Evolutionary conservation across 1,284 basidiomycete genomes (phyloP).

Genomic region (Fomes fomentarius): DNA sequence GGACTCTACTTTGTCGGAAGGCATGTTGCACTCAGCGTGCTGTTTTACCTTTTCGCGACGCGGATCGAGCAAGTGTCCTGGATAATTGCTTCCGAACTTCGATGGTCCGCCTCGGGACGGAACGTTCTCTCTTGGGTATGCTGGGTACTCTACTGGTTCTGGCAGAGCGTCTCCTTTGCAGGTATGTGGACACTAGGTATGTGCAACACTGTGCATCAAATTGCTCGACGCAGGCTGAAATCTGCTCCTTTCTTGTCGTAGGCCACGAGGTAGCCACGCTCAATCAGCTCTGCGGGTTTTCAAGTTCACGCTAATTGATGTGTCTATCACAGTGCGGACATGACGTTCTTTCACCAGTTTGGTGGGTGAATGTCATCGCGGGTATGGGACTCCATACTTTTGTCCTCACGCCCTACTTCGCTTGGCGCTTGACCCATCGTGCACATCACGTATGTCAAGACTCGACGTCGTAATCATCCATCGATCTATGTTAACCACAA

Average conservation of each 20-base stretch:
- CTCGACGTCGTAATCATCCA: not conserved
- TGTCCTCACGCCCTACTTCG: constrained; percentile 52
- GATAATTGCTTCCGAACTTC: not conserved
- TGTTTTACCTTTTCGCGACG: constrained; percentile 28
- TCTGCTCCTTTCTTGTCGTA: no score
- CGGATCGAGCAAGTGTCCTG: constrained; percentile 23
- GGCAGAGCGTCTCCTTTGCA: constrained; percentile 32
- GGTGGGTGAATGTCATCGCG: constrained; percentile 31
- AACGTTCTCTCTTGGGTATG: constrained; percentile 13
- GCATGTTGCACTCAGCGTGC: constrained; percentile 33
- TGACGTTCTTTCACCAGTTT: constrained; percentile 29
- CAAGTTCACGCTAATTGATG: no score
- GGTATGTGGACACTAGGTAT: constrained; percentile 35
- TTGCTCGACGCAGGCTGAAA: no score
- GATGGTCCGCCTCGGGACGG: not conserved
- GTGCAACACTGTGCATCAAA: constrained; percentile 6
- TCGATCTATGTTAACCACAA: not conserved
- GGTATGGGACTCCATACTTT: constrained; percentile 40
- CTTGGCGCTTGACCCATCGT: constrained; percentile 55
- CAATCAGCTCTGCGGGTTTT: no score
- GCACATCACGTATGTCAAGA: constrained; percentile 35
- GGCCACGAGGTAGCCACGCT: constrained; percentile 28
- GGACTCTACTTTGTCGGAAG: constrained; percentile 44
- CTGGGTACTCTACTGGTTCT: constrained; percentile 36
- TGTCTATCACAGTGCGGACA: constrained; percentile 33